Evolutionary conservation across 805 yeast genomes (phyloP).

Genomic region (Ogataea kodamae): DNA sequence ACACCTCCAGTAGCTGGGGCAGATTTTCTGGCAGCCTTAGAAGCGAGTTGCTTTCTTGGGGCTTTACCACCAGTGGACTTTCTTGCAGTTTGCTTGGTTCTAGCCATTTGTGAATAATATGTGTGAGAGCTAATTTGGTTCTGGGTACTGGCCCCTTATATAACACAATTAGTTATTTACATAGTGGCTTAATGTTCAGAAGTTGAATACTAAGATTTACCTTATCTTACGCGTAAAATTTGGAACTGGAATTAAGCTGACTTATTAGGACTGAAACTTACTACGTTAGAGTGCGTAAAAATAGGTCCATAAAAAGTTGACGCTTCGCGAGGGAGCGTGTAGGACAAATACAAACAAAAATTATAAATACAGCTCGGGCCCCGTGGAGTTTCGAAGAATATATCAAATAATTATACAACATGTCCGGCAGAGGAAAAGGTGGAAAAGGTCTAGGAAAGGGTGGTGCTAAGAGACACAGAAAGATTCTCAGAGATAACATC

Average conservation of each 20-base stretch:
- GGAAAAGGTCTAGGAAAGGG: conserved; percentile 99
- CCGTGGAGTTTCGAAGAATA: conserved; percentile 6
- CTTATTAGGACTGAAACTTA: conserved; percentile 14
- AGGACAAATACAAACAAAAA: conserved; percentile 9
- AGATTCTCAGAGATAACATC: conserved; percentile 98
- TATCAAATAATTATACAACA: conserved; percentile 34
- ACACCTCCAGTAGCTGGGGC: conserved; percentile 93
- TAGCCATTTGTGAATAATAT: conserved; percentile 57
- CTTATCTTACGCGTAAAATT: conserved; percentile 10
- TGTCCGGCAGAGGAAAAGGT: conserved; percentile 99
- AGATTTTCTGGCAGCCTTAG: conserved; percentile 90
- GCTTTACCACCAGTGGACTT: conserved; percentile 95
- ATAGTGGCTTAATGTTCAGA: no score
- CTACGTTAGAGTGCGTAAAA: conserved; percentile 15
- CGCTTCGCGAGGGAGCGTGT: conserved; percentile 17
- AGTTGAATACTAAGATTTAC: conserved; percentile 12
- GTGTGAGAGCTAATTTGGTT: conserved; percentile 5
- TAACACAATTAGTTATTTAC: conserved; percentile 11
- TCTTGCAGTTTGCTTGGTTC: conserved; percentile 94
- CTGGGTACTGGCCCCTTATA: conserved; percentile 14
- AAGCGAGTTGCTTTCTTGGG: conserved; percentile 90
- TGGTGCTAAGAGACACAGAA: conserved; percentile 99
- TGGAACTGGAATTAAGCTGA: conserved; percentile 1
- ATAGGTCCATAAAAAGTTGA: conserved; percentile 10
- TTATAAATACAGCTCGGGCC: conserved; percentile 18